phyloP scores from a whole-genome alignment of 2,329 filamentous ascomycete genomes.

The Hypoxylon sp. region DNA sequence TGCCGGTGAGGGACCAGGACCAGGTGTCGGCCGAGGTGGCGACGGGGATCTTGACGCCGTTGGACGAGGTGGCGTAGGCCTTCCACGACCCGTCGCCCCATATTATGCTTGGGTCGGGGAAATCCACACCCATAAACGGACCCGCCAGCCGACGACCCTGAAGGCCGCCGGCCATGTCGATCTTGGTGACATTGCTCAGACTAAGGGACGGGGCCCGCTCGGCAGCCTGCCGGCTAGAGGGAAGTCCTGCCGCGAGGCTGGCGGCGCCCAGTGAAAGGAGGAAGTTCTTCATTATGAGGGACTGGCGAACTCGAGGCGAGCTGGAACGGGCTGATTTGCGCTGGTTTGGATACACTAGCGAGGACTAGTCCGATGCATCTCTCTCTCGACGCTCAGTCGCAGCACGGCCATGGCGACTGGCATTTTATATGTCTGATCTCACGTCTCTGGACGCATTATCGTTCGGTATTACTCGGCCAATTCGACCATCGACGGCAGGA shows the following conservation, averaged over 20 bases:
- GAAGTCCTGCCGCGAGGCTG: constrained; percentile 36
- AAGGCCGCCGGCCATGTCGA: constrained; percentile 25
- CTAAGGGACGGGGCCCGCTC: constrained; percentile 32
- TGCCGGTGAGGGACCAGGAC: constrained; percentile 40
- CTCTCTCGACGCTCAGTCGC: neutral
- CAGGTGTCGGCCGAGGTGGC: constrained; percentile 40
- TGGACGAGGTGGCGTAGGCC: constrained; percentile 43
- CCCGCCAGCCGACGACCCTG: constrained; percentile 36
- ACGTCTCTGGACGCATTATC: neutral
- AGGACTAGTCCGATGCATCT: neutral
- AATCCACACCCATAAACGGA: constrained; percentile 38
- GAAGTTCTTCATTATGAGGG: constrained; percentile 38
- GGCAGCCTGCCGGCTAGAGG: constrained; percentile 19
- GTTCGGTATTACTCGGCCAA: constrained; percentile 28
- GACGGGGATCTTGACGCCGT: constrained; percentile 40
- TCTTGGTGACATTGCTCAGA: constrained; percentile 40
- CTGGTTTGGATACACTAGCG: neutral
- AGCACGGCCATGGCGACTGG: constrained; percentile 4
- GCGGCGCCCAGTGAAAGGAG: constrained; percentile 34
- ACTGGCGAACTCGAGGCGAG: neutral
- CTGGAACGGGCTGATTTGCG: neutral
- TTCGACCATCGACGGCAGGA: constrained; percentile 9
- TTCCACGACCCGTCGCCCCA: constrained; percentile 44
- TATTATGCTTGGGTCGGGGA: constrained; percentile 44
- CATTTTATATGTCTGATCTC: too few relatives aligned